Base-by-base conservation (phyloP, 331 rosid genomes). In the Stylosanthes scabra region DNA sequence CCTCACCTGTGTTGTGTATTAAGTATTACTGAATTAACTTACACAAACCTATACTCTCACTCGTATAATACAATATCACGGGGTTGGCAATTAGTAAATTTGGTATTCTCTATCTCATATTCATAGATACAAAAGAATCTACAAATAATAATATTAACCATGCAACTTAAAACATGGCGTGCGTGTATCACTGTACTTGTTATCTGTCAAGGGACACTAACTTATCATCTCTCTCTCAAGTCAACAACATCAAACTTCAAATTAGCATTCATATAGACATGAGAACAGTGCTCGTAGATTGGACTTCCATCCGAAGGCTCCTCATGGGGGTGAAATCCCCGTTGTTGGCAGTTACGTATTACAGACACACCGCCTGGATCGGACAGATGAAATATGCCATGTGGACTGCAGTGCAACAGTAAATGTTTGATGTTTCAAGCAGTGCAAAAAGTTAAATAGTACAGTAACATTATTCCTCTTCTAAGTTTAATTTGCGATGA, bases 261-360 rank as follows among this genome's bases (percentile, higher is more conserved):
- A 41, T 85, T 88, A 63, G 91, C 71, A 75, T 95, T 95, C 89
- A 95, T 87, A 74, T 66, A 92, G 63, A 92, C 99, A 81, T 95
- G 99, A 79, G 99, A 95, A 59, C 99, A 92, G 63, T 95, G 99
- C 87, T 95, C 99, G 55, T 95, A 95, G 69, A 95, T 88, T 45
- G 94, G 77, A 65, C 76, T 88, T 74, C 99, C 99, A 78, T 92
- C 99, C 0, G 77, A 57, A 69, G 99, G 82, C 92, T 95, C 98
- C 66, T 90, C 99, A 11, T 95, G 99, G 27, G 99, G 99, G 87
- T 95, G 99, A 84, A 95, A 95, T 46, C 99, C 99, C 6, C 98
- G 93, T 60, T 95, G 90, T 76, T 92, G 91, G 73, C 99, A 95
- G 77, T 87, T 86, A 2, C 99, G 97, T 65, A 95, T 87, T 14